These are phyloP conservation scores for Misopates orontium DNA, from an alignment of 257 asterid genomes.

Conservation along the genomic window DNA sequence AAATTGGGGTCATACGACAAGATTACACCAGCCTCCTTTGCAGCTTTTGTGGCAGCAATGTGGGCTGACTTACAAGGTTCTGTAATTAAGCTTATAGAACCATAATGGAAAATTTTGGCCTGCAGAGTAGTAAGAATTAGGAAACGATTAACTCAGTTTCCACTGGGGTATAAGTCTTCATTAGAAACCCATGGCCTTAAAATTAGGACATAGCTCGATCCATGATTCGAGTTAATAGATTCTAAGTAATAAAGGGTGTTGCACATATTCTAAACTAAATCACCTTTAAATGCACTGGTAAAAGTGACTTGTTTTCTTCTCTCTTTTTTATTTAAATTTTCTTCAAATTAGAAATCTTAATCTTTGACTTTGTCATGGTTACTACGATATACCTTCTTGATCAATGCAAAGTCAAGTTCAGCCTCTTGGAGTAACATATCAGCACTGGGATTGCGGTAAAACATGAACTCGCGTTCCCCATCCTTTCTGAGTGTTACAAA, in stretches of 20 bases:
- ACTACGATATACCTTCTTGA: conserved; percentile 62
- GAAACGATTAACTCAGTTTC: conserved; percentile 13
- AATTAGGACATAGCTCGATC: not conserved
- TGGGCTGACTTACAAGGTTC: conserved; percentile 98
- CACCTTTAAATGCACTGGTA: not conserved
- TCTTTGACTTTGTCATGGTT: not conserved
- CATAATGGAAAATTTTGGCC: conserved; percentile 96
- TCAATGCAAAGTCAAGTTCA: conserved; percentile 80
- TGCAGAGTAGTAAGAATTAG: conserved; percentile 29
- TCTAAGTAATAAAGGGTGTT: not conserved
- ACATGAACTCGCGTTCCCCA: conserved; percentile 99
- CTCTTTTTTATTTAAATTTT: not conserved
- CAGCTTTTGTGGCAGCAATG: conserved; percentile 81
- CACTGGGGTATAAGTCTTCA: not conserved
- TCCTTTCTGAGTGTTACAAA: conserved; percentile 90
- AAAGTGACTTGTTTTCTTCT: not conserved
- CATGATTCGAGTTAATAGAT: not conserved
- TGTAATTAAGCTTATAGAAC: conserved; percentile 93
- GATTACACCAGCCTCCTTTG: conserved; percentile 89
- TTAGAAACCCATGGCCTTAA: not conserved
- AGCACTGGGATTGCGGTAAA: conserved; percentile 97
- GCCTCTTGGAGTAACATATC: conserved; percentile 83
- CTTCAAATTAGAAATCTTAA: not conserved
- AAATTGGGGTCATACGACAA: conserved; percentile 96
- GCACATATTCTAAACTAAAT: not conserved